Conservation (phyloP, 345 rosid genomes). For the Melaleuca quinquenervia region DNA sequence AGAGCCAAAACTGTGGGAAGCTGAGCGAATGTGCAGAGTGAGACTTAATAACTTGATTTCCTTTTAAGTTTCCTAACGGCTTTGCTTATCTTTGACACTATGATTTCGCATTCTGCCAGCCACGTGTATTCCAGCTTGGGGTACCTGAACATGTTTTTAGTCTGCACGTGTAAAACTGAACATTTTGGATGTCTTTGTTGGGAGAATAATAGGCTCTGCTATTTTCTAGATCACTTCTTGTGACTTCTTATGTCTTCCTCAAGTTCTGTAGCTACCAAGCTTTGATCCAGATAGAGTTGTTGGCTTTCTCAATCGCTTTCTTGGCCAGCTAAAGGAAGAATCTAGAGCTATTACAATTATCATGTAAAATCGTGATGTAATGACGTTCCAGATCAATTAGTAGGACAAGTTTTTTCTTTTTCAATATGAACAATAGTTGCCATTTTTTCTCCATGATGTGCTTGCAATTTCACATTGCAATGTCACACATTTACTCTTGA, state of each 20-base stretch:
- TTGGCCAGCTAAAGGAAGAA: no score
- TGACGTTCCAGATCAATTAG: neutral
- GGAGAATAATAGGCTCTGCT: neutral
- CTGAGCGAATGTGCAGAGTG: conserved; percentile 95
- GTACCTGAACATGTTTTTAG: neutral
- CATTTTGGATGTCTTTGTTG: neutral
- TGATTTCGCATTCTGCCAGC: neutral
- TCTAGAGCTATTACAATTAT: neutral
- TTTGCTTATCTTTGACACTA: neutral
- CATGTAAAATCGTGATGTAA: neutral
- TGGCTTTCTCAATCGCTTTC: no score
- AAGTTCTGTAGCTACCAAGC: neutral
- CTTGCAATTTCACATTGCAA: neutral
- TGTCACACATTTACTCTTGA: neutral
- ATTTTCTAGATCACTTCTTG: neutral
- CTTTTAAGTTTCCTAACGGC: neutral
- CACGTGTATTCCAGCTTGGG: neutral
- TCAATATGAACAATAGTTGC: neutral
- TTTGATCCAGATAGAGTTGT: no score
- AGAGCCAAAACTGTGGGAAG: conserved; percentile 96
- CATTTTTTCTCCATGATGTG: neutral
- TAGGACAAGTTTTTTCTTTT: neutral
- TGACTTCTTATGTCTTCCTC: neutral
- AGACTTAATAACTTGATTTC: conserved; percentile 11
- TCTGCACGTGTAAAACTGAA: neutral